Conservation (phyloP, 129 eudicot genomes). For the Flaveria trinervia region DNA sequence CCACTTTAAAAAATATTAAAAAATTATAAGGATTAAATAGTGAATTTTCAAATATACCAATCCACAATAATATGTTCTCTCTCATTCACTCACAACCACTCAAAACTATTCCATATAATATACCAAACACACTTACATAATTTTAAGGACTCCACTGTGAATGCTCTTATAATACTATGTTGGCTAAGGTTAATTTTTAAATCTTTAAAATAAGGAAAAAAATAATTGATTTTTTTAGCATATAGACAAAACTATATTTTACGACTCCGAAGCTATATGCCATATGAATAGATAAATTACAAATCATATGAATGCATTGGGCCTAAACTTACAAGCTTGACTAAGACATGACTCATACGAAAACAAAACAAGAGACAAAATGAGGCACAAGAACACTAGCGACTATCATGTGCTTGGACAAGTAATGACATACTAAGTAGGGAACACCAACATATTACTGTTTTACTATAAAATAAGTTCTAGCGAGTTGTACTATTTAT, state of each 20-base stretch:
- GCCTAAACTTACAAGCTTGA: slow-evolving; percentile 26
- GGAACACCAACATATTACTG: slow-evolving; percentile 22
- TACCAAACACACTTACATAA: too few species aligned
- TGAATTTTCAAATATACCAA: too few species aligned
- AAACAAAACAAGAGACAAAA: slow-evolving; percentile 39
- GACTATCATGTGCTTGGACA: slow-evolving; percentile 41
- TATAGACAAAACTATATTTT: slow-evolving; percentile 13
- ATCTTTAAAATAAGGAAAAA: too few species aligned
- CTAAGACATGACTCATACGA: slow-evolving; percentile 27
- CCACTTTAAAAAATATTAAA: too few species aligned
- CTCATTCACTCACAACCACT: too few species aligned
- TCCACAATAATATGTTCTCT: too few species aligned
- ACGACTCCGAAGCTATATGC: background rate
- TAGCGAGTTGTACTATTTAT: background rate
- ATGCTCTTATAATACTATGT: too few species aligned
- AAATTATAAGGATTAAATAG: too few species aligned
- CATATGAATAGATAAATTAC: background rate
- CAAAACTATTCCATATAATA: too few species aligned
- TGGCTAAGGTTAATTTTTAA: too few species aligned
- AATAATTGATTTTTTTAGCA: background rate
- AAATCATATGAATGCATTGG: slow-evolving; percentile 13
- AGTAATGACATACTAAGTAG: slow-evolving; percentile 34
- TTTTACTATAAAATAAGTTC: background rate
- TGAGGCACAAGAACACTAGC: slow-evolving; percentile 23
- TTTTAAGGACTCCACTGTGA: too few species aligned